Base-by-base conservation (phyloP, 768 basidiomycete species). In the Dendrothele bispora region DNA sequence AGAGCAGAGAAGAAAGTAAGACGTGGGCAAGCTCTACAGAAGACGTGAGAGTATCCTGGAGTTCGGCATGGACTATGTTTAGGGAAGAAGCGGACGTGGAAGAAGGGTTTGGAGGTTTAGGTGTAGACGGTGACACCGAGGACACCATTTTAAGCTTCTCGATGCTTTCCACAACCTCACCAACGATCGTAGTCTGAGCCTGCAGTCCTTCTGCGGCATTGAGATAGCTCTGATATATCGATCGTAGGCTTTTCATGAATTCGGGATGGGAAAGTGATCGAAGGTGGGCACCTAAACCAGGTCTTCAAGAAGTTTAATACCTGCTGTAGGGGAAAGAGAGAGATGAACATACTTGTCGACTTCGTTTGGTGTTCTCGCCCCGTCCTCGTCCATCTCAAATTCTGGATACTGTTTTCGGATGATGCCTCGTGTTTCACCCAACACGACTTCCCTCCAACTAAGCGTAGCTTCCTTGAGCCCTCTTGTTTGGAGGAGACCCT, bases 21-120 rank as follows among this genome's bases (percentile, higher is more conserved):
- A 84, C 80, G 63, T 97, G 93, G 7, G 91, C 84, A 4, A 95
- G 78, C 59, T 98, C 95, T 18, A 91, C 82, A 1, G 86, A 80
- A 0, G 91, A 84, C 2, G 84, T 79, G 29, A 97, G 70, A 36
- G 89, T 82, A 54, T 95, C 93, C 7, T 73, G 61, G 8, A 94
- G 66, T 43, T 94, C 91, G 50, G 84, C 82, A 47, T 79, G 76
- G 5, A 46, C 24, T 14, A 38, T 40, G 37, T 26, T 14, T 26
- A 15, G n/a, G 7, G 30, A 21, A 17, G 41, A 3, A 7, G 17
- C 22, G 28, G 27, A 20, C 5, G 48, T 39, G 36, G 39, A 34
- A 46, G 38, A 20, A 36, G 21, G 48, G 24, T 41, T 11, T 7
- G 28, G 18, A 26, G 27, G 24, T n/a, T n/a, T 5, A 12, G 46